These are phyloP conservation scores for Metschnikowia lochheadii DNA, from an alignment of 805 yeast species.

Conservation along the genomic window DNA sequence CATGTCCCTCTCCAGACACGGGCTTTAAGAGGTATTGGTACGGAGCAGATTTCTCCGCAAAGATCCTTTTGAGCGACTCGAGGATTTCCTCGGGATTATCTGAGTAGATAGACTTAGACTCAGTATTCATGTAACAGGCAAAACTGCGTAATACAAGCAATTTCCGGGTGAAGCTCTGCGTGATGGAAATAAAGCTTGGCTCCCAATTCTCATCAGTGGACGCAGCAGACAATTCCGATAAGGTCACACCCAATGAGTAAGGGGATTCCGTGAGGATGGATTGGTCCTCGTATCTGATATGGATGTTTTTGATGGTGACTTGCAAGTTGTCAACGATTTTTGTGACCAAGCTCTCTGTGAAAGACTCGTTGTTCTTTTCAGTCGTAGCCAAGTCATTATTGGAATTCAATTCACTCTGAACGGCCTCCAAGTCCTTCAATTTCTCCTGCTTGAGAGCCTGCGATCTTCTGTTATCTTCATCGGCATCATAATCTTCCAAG, in stretches of 20 bases:
- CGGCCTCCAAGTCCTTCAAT: conserved; percentile 59
- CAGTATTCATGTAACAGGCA: conserved; percentile 82
- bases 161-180: conserved; percentile 66
- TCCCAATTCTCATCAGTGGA: conserved; percentile 84
- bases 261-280: conserved; percentile 67
- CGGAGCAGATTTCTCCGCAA: conserved; percentile 26
- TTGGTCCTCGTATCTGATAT: conserved; percentile 85
- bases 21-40: conserved; percentile 72
- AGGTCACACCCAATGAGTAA: conserved; percentile 76
- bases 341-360: conserved; percentile 80
- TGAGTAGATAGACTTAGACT: conserved; percentile 44
- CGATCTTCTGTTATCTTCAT: conserved; percentile 57
- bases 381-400: conserved; percentile 37
- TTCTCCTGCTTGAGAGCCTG: conserved; percentile 63
- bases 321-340: conserved; percentile 92
- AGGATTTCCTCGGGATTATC: conserved; percentile 49
- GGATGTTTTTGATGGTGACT: conserved; percentile 85
- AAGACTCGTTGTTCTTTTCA: conserved; percentile 53
- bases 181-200: conserved; percentile 76
- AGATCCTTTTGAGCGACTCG: conserved; percentile 43
- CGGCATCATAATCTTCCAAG: conserved; percentile 49
- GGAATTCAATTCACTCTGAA: conserved; percentile 45
- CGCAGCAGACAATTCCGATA: conserved; percentile 85
- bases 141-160: conserved; percentile 69
- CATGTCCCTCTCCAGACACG: conserved; percentile 80